Conservation (phyloP, 441 rosid species). For the Breynia disticha region DNA sequence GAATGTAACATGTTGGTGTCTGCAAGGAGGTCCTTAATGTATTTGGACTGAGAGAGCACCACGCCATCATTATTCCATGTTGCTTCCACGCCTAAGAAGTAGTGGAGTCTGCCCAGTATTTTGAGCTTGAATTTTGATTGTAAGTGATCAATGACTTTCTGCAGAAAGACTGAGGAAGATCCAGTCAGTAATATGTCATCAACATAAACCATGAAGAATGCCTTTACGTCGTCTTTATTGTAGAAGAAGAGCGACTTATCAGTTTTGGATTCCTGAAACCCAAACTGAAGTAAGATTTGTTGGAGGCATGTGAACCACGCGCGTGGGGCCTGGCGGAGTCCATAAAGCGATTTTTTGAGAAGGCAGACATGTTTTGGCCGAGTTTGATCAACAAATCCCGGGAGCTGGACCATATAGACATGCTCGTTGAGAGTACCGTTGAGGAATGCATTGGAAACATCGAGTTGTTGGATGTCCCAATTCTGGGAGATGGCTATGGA, state of each 20-base stretch:
- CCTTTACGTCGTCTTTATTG: not conserved
- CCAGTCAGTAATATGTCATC: not conserved
- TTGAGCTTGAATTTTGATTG: not conserved
- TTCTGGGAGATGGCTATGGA: not conserved
- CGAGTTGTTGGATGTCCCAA: not conserved
- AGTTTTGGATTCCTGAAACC: not conserved
- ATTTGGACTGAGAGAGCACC: too few relatives aligned
- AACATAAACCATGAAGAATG: not conserved
- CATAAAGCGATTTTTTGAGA: not conserved
- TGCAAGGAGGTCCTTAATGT: too few relatives aligned
- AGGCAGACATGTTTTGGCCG: too few relatives aligned
- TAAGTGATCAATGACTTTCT: too few relatives aligned
- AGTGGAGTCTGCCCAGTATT: not conserved
- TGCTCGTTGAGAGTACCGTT: not conserved
- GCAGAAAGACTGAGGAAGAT: too few relatives aligned
- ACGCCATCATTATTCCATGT: too few relatives aligned
- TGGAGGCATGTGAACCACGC: not conserved
- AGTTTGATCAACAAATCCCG: not conserved
- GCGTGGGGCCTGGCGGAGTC: not conserved
- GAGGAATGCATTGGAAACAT: not conserved
- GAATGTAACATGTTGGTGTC: too few relatives aligned
- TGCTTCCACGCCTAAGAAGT: not conserved
- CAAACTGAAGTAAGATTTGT: not conserved
- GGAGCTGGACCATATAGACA: slow-evolving; percentile 6
- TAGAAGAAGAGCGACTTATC: not conserved